Base-by-base conservation (phyloP, 176 grass and related monocot species). In the Raddia distichophylla region DNA sequence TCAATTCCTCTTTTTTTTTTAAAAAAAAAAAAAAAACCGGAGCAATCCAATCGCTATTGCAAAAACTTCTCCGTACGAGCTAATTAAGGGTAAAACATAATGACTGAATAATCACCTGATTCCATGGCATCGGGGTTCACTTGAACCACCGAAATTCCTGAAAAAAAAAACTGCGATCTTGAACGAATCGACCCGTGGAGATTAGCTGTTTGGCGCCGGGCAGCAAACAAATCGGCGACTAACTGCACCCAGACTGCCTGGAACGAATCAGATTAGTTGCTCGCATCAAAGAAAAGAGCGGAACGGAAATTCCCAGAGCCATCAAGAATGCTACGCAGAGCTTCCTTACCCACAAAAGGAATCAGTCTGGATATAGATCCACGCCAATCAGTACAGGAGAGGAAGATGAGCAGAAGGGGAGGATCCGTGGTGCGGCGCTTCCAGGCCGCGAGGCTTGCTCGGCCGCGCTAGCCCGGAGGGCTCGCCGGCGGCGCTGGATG, bases 81-180 rank as follows among this genome's bases (percentile, higher is more conserved):
- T 5, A 40, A 40, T 40, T 40, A 40, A 40, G 37, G 4, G 37
- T 40, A 61, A 27, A 61, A 32, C 11, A 27, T 12, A 50, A 33
- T 2, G 8, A 67, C 42, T 61, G 16, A 82, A 40, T 61, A n/a
- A 71, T 17, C 45, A 82, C 80, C 80, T 62, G 80, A 82, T 82
- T 82, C 80, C 80, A 82, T 82, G 67, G 79, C 79, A 4, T 15
- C 40, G 59, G 13, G 22, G 74, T 45, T 59, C 57, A 59, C 19
- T 18, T 15, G 8, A 62, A 27, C 54, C 42, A 52, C 43, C 3
- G 49, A 71, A 60, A 7, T 48, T 35, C 35, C 20, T 49, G 54
- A 27, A 32, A 71, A 50, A 71, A 50, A 48, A 42, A 81, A 60
- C 54, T 13, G 67, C 61, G 79, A 60, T 71, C 44, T 81, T 68